Evolutionary conservation across 257 asterid genomes (phyloP).

Genomic region (Solanum peruvianum): DNA sequence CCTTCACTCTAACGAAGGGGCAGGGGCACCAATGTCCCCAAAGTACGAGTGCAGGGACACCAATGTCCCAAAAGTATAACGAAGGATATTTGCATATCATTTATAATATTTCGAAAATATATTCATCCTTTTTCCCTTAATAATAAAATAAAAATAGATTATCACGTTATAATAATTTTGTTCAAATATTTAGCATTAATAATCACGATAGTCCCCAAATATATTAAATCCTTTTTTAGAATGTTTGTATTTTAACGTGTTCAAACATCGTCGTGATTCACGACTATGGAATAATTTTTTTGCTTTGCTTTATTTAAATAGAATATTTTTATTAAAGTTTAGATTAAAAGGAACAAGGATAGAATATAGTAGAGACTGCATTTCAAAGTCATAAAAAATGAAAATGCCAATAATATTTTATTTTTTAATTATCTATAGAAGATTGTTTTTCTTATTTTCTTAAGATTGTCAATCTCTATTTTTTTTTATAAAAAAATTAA

Average conservation of each 20-base stretch:
- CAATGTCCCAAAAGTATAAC: no score
- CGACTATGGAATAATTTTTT: not conserved
- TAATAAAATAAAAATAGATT: no score
- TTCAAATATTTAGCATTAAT: not conserved
- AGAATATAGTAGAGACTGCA: not conserved
- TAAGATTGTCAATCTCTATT: not conserved
- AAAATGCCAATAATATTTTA: not conserved
- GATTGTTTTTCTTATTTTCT: no score
- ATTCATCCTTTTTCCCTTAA: accelerated
- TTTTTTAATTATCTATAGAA: no score
- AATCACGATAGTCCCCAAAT: not conserved
- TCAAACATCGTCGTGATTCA: not conserved
- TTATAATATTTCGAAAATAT: no score
- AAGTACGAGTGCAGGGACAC: no score
- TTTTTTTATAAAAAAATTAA: no score
- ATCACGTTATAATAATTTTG: not conserved
- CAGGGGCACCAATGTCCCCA: no score
- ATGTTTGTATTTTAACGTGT: not conserved
- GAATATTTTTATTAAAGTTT: not conserved
- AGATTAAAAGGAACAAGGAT: not conserved
- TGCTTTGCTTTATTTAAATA: not conserved
- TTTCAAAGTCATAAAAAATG: not conserved
- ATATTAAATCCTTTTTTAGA: not conserved
- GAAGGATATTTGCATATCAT: no score
- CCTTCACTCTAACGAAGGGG: no score